Evolutionary conservation across 225 moss, liverwort and hornwort species (phyloP).

Genomic region (Pleurozium schreberi): DNA sequence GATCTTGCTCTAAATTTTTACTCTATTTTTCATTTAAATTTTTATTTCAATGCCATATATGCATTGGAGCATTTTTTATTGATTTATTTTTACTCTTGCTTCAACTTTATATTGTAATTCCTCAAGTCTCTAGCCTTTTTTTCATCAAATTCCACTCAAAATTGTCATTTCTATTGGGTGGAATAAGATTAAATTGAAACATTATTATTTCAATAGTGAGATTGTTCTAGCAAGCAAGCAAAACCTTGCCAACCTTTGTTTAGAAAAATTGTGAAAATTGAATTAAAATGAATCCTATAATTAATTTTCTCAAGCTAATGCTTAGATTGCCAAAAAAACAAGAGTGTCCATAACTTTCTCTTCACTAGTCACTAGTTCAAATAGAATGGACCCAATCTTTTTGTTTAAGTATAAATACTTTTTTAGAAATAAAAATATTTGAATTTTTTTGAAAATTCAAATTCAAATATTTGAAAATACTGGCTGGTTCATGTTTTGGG

Average conservation of each 20-base stretch:
- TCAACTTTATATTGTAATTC: not conserved
- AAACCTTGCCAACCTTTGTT: rapidly evolving
- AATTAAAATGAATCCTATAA: not conserved
- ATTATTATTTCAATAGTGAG: not conserved
- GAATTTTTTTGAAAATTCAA: too few relatives aligned
- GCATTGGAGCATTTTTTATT: not conserved
- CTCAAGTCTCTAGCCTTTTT: too few relatives aligned
- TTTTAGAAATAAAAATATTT: too few relatives aligned
- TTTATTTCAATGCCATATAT: not conserved
- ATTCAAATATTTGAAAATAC: too few relatives aligned
- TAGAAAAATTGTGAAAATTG: not conserved
- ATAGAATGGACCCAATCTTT: not conserved
- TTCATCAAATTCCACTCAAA: too few relatives aligned
- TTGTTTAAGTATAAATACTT: rapidly evolving
- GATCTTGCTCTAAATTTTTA: not conserved
- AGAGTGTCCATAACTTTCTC: not conserved
- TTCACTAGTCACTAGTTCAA: not conserved
- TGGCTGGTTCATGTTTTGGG: rapidly evolving
- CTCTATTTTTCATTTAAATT: not conserved
- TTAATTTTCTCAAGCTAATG: not conserved
- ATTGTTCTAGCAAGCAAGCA: not conserved
- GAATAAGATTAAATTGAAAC: not conserved
- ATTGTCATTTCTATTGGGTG: too few relatives aligned
- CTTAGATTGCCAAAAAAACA: not conserved
- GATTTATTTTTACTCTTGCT: not conserved